A percentile compares a stretch with the other conserved stretches of the same genome.
Evolutionary conservation across 768 basidiomycete species (phyloP).

Genomic region (Tulasnella sp.): DNA sequence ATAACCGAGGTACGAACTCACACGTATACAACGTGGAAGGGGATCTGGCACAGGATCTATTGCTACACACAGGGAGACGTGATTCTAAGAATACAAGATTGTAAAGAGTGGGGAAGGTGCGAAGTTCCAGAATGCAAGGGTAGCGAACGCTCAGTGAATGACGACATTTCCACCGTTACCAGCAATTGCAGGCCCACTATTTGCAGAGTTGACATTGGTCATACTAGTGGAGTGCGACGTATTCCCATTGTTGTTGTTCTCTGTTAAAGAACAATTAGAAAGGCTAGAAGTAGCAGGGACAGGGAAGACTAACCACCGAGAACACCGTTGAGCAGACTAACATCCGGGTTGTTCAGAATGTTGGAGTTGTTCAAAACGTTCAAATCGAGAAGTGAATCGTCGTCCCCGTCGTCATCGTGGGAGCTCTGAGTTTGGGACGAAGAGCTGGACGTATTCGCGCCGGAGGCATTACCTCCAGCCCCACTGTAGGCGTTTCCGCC

Average conservation of each 20-base stretch:
- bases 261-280: not conserved
- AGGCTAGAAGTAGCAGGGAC: not conserved
- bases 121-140: not conserved
- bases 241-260: too few relatives aligned
- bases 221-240: too few relatives aligned
- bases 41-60: too few relatives aligned
- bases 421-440: not conserved
- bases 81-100: not conserved
- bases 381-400: not conserved
- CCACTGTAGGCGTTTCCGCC: conserved; percentile 5
- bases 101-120: not conserved
- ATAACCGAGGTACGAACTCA: too few relatives aligned
- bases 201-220: too few relatives aligned
- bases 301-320: conserved; percentile 1
- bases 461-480: not conserved
- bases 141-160: not conserved
- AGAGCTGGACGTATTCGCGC: not conserved
- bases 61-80: too few relatives aligned
- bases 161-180: conserved; percentile 9
- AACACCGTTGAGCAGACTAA: not conserved
- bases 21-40: too few relatives aligned
- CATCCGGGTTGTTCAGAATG: not conserved
- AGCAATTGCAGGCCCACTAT: conserved; percentile 3
- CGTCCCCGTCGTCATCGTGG: not conserved
- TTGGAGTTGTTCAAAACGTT: not conserved